Evolutionary conservation across 148 eudicot species (phyloP), one percentile per base, ranked within the genome.

Genomic region (Fallopia convolvulus): DNA sequence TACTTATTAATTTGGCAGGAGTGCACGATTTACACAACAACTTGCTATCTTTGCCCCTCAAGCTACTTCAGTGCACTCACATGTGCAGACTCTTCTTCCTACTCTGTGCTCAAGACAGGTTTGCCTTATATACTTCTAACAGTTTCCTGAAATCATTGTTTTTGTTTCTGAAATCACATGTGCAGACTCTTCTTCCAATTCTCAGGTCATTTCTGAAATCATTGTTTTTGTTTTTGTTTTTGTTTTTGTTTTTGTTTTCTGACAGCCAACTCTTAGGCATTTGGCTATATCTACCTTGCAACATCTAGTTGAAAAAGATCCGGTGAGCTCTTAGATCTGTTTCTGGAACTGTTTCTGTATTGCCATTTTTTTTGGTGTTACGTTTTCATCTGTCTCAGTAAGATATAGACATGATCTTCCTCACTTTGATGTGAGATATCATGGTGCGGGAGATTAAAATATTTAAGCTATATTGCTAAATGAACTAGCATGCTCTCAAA

Each of bases 91-190:
- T 84, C 92, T 95, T 80, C 90, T 95, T 79, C 92, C 94, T 70
- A 95, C 97, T 85, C 81, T 95, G 20, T 95, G 91, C 78, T 92
- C 99, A 30, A 91, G 93, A 95, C 99, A 95, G 97, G 99, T 95
- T 83, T 72, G 75, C 42, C 42, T 48, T 33, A 26, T 68, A 15
- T 21, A 46, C 30, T 77, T 47, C 23, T n/a, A 46, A 42, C n/a
- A 3, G 8, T 42, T n/a, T n/a, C 26, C 50, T 18, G 15, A 23
- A 61, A 33, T 32, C 14, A 48, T 49, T n/a, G n/a, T n/a, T n/a
- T n/a, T n/a, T n/a, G n/a, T n/a, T n/a, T n/a, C n/a, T n/a, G n/a
- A n/a, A n/a, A n/a, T n/a, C n/a, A n/a, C n/a, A n/a, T n/a, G n/a
- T n/a, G n/a, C n/a, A n/a, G n/a, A n/a, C n/a, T n/a, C n/a, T n/a